Evolutionary conservation across 2,329 filamentous ascomycete species (phyloP), one percentile per base, ranked within the genome.

Genomic region (Verticillium dahliae): DNA sequence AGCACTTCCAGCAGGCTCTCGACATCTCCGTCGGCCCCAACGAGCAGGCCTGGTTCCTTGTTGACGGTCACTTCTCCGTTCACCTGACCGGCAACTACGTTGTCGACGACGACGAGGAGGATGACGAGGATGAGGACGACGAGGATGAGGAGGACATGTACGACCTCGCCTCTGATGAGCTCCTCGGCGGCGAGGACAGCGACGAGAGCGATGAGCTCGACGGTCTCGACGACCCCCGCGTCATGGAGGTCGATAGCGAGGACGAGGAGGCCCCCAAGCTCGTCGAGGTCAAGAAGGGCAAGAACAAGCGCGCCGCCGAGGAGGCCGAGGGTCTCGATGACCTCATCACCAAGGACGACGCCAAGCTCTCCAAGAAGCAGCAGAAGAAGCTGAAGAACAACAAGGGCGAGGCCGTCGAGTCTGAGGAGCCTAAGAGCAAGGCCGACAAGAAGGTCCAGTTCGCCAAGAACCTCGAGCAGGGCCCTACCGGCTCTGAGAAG

Each of bases 371-470:
- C 85, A 97, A 97, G 85, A 97, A 97, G 83, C 91, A 98, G 77
- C 85, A 90, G 71, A 98, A 99, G 89, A 97, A 97, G 85, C 85
- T 94, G 67, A 96, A 96, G 88, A 97, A 97, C 85, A 98, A 98
- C 84, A 91, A 96, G 75, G 95, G 94, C 68, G 90, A 97, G 74
- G 88, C 95, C 63, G 86, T 90, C 63, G 78, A 83, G 59, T 78
- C 80, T 55, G 85, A 88, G 69, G 79, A 84, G 63, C 66, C 73
- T 63, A 86, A 86, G 82, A 67, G 73, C 64, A 86, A 86, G 82
- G 80, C 82, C 62, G 90, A 90, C 76, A 97, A 97, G 87, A 98
- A 97, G 83, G 95, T 99, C 64, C 92, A 97, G 77, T 99, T 99
- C 75, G 94, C 95, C 73, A 97, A 98, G 85, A 93, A 98, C 78